phyloP scores from a whole-genome alignment of 2,329 filamentous ascomycete species.

The Ophiostoma angusticollis region DNA sequence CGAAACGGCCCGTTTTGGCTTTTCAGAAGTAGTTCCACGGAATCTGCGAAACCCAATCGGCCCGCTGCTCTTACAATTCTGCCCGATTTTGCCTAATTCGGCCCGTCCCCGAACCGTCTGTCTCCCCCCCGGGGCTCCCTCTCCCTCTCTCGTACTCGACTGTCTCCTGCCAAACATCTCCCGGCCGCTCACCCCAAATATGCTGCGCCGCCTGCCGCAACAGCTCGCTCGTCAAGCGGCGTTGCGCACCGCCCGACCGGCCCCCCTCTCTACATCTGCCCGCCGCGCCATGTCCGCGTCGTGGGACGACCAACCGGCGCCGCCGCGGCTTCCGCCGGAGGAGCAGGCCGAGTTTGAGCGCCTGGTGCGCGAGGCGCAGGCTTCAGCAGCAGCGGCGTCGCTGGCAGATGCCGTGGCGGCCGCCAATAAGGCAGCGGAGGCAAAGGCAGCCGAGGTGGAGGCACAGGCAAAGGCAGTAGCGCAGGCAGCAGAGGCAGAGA shows the following conservation, averaged over 20 bases:
- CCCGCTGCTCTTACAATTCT: too few species aligned
- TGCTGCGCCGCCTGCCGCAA: too few species aligned
- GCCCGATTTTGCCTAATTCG: too few species aligned
- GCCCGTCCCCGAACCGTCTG: too few species aligned
- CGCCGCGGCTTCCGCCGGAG: slow-evolving; percentile 74
- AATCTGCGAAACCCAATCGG: too few species aligned
- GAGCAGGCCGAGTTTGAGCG: slow-evolving; percentile 85
- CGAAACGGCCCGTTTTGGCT: too few species aligned
- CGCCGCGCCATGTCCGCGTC: neutral
- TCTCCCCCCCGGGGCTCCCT: too few species aligned
- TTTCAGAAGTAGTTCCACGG: too few species aligned
- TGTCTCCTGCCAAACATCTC: too few species aligned
- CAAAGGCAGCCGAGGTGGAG: slow-evolving; percentile 29
- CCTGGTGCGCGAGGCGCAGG: slow-evolving; percentile 54
- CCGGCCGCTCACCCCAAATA: too few species aligned
- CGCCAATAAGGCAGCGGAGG: slow-evolving; percentile 3
- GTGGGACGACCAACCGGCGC: slow-evolving; percentile 49
- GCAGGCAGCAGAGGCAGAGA: neutral
- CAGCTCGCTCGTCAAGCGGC: too few species aligned
- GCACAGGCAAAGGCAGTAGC: slow-evolving; percentile 31
- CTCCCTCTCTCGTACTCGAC: too few species aligned
- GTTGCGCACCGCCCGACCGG: neutral
- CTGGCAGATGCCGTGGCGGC: slow-evolving; percentile 9
- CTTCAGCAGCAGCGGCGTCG: slow-evolving; percentile 19
- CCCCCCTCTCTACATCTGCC: neutral